Evolutionary conservation across 257 asterid genomes (phyloP).

Genomic region (Avicennia marina): DNA sequence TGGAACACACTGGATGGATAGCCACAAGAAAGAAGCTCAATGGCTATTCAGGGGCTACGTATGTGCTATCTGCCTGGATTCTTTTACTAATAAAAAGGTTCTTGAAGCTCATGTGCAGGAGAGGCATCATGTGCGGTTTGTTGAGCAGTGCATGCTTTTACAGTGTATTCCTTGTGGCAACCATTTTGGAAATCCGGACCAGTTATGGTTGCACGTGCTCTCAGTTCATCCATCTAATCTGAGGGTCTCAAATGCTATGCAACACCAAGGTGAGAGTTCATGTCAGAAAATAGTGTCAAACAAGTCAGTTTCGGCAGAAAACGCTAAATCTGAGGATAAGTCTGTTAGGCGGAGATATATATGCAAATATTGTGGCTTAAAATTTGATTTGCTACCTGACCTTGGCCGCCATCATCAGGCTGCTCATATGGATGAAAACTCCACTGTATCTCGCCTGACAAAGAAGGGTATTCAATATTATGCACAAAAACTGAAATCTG

Average conservation of each 20-base stretch:
- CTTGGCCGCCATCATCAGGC: slow-evolving; percentile 99
- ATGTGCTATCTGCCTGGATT: slow-evolving; percentile 92
- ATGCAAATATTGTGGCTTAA: slow-evolving; percentile 93
- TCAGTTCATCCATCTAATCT: slow-evolving; percentile 58
- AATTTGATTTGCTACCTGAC: slow-evolving; percentile 95
- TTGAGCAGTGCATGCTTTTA: slow-evolving; percentile 92
- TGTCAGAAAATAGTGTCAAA: slow-evolving; percentile 32
- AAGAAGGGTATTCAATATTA: slow-evolving; percentile 78
- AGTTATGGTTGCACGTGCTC: slow-evolving; percentile 88
- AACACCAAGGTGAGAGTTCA: slow-evolving; percentile 27
- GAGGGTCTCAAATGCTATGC: slow-evolving; percentile 41
- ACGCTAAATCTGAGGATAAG: slow-evolving; percentile 37
- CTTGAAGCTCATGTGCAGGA: slow-evolving; percentile 93
- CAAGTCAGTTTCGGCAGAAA: slow-evolving; percentile 28
- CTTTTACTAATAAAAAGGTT: slow-evolving; percentile 87
- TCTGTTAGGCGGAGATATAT: slow-evolving; percentile 52
- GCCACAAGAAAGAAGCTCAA: slow-evolving; percentile 91
- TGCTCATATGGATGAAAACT: slow-evolving; percentile 77
- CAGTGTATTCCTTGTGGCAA: slow-evolving; percentile 89
- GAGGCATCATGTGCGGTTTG: slow-evolving; percentile 86
- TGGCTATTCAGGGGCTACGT: slow-evolving; percentile 98
- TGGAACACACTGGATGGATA: slow-evolving; percentile 76
- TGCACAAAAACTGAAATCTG: slow-evolving; percentile 81
- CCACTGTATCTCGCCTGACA: slow-evolving; percentile 52
- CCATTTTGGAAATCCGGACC: slow-evolving; percentile 80